Evolutionary conservation across 805 yeast genomes (phyloP).

Genomic region (Saccharomyces mikatae): DNA sequence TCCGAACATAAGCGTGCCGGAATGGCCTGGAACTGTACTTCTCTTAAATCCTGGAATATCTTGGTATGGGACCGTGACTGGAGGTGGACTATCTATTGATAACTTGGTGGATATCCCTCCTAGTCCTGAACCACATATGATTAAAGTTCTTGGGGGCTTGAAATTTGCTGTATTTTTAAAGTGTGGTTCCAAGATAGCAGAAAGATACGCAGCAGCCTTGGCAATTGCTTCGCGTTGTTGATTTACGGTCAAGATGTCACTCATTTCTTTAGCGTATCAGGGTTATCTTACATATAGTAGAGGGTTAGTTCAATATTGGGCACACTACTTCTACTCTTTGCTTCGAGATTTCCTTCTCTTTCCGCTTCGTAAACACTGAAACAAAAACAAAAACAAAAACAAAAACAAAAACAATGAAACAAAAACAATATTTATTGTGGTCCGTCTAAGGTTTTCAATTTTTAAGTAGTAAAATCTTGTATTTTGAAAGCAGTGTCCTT

Average conservation of each 20-base stretch:
- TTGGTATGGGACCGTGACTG: slow-evolving; percentile 49
- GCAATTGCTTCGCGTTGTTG: background rate
- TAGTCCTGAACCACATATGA: slow-evolving; percentile 91
- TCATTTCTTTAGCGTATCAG: background rate
- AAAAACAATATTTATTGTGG: background rate
- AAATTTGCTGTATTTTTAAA: background rate
- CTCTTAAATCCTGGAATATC: slow-evolving; percentile 72
- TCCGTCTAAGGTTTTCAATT: background rate
- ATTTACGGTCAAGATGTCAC: background rate
- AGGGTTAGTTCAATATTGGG: background rate
- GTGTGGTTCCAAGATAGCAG: background rate
- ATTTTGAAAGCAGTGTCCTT: background rate
- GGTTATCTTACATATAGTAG: background rate
- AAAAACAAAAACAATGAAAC: background rate
- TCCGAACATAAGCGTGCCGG: slow-evolving; percentile 77
- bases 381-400: background rate
- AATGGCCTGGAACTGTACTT: slow-evolving; percentile 88
- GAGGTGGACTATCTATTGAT: slow-evolving; percentile 28
- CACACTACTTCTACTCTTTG: background rate
- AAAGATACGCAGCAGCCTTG: background rate
- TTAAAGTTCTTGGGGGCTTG: slow-evolving; percentile 51
- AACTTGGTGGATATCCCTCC: slow-evolving; percentile 68
- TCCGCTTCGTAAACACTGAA: background rate
- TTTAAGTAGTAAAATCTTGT: background rate
- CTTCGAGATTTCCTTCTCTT: background rate